phyloP scores from a whole-genome alignment of 225 moss, liverwort and hornwort species.

The Marchantia paleacea region DNA sequence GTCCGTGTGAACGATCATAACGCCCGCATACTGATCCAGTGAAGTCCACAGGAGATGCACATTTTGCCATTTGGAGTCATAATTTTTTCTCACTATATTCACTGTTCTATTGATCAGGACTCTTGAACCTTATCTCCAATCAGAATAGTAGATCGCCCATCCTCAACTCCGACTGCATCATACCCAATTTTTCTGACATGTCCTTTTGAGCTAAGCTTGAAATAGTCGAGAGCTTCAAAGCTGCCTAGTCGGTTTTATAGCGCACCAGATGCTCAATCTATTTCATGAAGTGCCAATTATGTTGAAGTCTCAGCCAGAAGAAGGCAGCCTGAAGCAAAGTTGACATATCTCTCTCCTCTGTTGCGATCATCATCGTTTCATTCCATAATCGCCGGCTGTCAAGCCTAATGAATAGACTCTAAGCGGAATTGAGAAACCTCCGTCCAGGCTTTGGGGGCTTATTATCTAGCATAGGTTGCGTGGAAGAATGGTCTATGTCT shows the following conservation, averaged over 20 bases:
- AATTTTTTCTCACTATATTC: neutral
- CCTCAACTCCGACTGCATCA: neutral
- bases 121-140: neutral
- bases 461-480: neutral
- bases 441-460: neutral
- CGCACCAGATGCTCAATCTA: neutral
- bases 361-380: neutral
- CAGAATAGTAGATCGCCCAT: neutral
- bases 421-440: neutral
- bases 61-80: neutral
- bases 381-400: neutral
- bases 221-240: neutral
- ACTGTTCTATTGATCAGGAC: neutral
- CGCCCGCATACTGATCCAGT: neutral
- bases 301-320: neutral
- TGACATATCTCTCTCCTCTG: neutral
- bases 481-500: neutral
- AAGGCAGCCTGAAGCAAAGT: neutral
- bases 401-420: neutral
- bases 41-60: neutral
- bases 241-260: neutral
- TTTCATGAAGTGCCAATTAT: neutral
- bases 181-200: neutral
- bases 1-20: neutral
- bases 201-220: neutral